These are phyloP conservation scores for Fagus sylvatica DNA, from an alignment of 306 rosid genomes.

Conservation along the genomic window DNA sequence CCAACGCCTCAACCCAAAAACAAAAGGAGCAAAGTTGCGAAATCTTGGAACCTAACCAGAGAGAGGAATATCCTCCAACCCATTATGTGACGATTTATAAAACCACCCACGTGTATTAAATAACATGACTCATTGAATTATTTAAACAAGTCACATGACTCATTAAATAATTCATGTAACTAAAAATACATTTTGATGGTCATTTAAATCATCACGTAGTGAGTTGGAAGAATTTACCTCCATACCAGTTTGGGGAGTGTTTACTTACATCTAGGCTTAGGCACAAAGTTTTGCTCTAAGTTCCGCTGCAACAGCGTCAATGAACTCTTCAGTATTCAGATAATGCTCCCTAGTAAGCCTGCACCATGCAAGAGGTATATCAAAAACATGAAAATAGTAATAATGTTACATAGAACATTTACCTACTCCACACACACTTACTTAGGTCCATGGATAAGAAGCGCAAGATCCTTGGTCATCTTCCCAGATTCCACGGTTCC, in stretches of 20 bases:
- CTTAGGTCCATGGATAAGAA: conserved; percentile 86
- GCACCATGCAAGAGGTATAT: conserved; percentile 19
- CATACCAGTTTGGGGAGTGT: background rate
- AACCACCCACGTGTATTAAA: background rate
- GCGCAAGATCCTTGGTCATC: conserved; percentile 99
- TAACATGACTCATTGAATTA: background rate
- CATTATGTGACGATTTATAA: background rate
- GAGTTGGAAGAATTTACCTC: no score
- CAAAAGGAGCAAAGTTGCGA: background rate
- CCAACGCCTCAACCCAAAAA: background rate
- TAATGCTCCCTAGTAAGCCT: conserved; percentile 77
- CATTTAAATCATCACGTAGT: no score
- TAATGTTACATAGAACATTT: conserved; percentile 16
- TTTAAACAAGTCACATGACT: no score
- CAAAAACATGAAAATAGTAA: background rate
- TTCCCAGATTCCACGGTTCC: conserved; percentile 83
- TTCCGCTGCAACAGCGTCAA: conserved; percentile 78
- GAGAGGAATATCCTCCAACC: background rate
- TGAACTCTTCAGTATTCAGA: conserved; percentile 90
- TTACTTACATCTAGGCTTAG: conserved; percentile 26
- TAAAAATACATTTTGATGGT: no score
- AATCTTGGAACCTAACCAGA: background rate
- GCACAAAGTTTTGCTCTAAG: conserved; percentile 42
- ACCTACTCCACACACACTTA: conserved; percentile 34
- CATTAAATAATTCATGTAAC: no score